Conservation (phyloP, 495 filamentous ascomycete species). For the Podospora pseudopauciseta region DNA sequence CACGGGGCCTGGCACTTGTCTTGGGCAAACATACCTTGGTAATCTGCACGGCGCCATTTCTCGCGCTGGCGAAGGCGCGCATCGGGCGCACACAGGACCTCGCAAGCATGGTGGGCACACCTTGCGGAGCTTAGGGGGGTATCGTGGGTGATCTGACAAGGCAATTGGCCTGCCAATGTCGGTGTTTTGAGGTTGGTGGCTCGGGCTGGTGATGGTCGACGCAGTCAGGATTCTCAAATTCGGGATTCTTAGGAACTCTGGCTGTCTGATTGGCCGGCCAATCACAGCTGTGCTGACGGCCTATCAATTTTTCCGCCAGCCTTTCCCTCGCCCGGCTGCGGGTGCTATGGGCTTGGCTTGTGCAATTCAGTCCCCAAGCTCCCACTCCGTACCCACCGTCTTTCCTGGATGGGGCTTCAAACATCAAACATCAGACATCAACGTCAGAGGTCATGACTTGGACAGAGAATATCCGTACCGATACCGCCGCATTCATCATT, state of each 20-base stretch:
- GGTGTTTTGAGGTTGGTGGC: constrained; percentile 29
- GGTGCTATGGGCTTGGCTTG: not conserved
- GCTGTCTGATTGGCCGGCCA: constrained; percentile 30
- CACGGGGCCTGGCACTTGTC: not conserved
- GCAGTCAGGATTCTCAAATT: constrained; percentile 38
- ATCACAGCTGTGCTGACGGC: constrained; percentile 23
- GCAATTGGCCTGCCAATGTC: constrained; percentile 41
- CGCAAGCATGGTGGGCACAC: constrained; percentile 72
- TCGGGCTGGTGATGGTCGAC: constrained; percentile 31
- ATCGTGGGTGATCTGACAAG: constrained; percentile 35
- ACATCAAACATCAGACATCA: too few relatives aligned
- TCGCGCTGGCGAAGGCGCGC: constrained; percentile 70
- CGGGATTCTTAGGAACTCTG: constrained; percentile 39
- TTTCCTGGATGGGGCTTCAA: not conserved
- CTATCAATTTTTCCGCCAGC: constrained; percentile 27
- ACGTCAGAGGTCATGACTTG: too few relatives aligned
- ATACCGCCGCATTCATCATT: not conserved
- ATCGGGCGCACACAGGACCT: constrained; percentile 76
- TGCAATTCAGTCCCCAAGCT: not conserved
- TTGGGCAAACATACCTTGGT: constrained; percentile 52
- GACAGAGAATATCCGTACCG: too few relatives aligned
- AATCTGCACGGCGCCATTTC: constrained; percentile 56
- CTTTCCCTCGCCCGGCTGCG: not conserved
- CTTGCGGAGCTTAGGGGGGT: constrained; percentile 43
- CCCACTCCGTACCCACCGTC: not conserved